Percentiles rank a stretch among this genome's conserved stretches.
phyloP scores from a whole-genome alignment of 441 rosid species.

The Syzygium malaccense region DNA sequence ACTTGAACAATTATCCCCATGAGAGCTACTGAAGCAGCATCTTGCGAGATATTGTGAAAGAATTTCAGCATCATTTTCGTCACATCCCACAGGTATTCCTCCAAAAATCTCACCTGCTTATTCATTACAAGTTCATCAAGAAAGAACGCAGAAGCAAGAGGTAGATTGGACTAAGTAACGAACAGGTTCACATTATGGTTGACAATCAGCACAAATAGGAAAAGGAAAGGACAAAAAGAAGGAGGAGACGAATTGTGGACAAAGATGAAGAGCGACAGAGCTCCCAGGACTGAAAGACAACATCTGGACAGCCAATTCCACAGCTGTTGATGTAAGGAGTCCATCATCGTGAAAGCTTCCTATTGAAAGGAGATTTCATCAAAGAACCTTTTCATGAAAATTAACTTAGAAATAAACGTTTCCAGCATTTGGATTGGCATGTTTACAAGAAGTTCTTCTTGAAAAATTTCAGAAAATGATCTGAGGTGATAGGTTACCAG shows the following conservation, averaged over 20 bases:
- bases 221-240: not conserved
- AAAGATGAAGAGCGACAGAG: not conserved
- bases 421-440: not conserved
- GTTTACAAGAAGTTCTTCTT: not conserved
- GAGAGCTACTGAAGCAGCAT: slow-evolving; percentile 27
- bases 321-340: not conserved
- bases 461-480: not conserved
- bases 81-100: slow-evolving; percentile 45
- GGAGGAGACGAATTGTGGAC: not conserved
- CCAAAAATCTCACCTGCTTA: slow-evolving; percentile 68
- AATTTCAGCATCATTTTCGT: slow-evolving; percentile 57
- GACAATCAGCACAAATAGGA: not conserved
- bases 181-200: not conserved
- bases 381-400: not conserved
- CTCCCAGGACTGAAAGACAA: not conserved
- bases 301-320: not conserved
- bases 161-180: not conserved
- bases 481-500: not conserved
- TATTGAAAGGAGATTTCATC: not conserved
- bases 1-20: slow-evolving; percentile 11
- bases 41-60: slow-evolving; percentile 41
- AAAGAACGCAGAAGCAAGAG: not conserved
- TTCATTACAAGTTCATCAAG: not conserved
- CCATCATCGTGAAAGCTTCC: not conserved
- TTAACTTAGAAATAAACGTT: not conserved